These are phyloP conservation scores for Batkoa obscura DNA, from an alignment of 371 early-diverging fungal genomes.

Conservation along the genomic window DNA sequence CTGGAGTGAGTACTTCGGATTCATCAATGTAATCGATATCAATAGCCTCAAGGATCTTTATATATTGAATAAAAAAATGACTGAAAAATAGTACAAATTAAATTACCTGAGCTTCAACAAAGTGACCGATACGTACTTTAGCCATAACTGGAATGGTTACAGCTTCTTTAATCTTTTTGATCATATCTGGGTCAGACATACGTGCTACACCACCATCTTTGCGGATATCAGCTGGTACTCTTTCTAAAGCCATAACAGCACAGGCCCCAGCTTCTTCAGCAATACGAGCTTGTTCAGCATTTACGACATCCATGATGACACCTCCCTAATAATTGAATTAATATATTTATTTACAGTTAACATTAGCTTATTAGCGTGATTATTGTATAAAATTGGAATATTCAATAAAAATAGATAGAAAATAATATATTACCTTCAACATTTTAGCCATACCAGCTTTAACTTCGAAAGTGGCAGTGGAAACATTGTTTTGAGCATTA, in stretches of 20 bases:
- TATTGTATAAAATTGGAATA: not conserved
- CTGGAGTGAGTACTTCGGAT: constrained; percentile 88
- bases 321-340: constrained; percentile 43
- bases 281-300: constrained; percentile 91
- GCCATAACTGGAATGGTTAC: constrained; percentile 98
- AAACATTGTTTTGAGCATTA: constrained; percentile 17
- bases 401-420: not conserved
- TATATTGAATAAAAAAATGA: not conserved
- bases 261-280: constrained; percentile 96
- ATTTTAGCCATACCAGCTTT: constrained; percentile 94
- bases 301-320: constrained; percentile 96
- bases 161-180: constrained; percentile 82
- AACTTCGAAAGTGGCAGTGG: constrained; percentile 32
- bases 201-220: constrained; percentile 93
- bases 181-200: constrained; percentile 96
- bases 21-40: constrained; percentile 94
- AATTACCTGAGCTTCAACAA: constrained; percentile 75
- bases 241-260: constrained; percentile 96
- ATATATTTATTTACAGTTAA: too few relatives aligned
- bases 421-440: constrained; percentile 55
- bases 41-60: constrained; percentile 75
- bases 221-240: constrained; percentile 96
- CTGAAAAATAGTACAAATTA: not conserved
- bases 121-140: constrained; percentile 95
- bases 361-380: too few relatives aligned